Evolutionary conservation across 495 filamentous ascomycete genomes (phyloP), one percentile per base, ranked within the genome.

Genomic region (Xylaria bambusicola): DNA sequence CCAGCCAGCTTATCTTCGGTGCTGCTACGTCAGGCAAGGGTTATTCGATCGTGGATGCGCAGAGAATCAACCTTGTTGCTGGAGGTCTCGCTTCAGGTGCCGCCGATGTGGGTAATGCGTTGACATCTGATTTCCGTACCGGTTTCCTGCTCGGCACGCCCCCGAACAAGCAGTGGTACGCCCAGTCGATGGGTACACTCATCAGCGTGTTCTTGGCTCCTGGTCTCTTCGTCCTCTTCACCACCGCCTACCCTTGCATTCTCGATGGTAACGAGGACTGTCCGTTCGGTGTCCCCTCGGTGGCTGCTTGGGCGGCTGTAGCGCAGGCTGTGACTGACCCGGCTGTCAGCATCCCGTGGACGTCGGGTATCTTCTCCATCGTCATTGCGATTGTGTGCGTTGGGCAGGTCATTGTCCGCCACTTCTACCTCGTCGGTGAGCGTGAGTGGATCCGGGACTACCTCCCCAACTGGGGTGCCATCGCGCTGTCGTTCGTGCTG

Each of bases 391-490:
- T 77, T 56, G 66, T 83, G 40, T 77, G 75, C 51, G 71, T 78
- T 27, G 33, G 60, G n/a, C 78, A 81, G 63, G 83, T 83, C 7
- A 23, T 86, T 26, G 36, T 87, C 62, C 76, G 84, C 45, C 82
- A 86, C 73, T 84, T 79, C 71, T 84, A 75, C 59, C 77, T 85
- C 31, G 75, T 76, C 20, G 80, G 82, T 27, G 56, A 69, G 29
- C 75, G 76, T n/a, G 82, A 78, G 57, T 85, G 82, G 73, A 80
- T 81, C 60, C 78, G 82, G 44, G 65, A 71, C 35, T 89, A 79
- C 58, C 77, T 87, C 18, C 86, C 86, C 45, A 89, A 88, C 77
- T 86, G 86, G 80, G 84, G 85, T 66, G 84, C 82, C 21, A 79
- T 88, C 41, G 84, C 81, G 7, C 73, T 88, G 33, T 82, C 86